Base-by-base conservation (phyloP, 257 asterid genomes). In the Haberlea rhodopensis region DNA sequence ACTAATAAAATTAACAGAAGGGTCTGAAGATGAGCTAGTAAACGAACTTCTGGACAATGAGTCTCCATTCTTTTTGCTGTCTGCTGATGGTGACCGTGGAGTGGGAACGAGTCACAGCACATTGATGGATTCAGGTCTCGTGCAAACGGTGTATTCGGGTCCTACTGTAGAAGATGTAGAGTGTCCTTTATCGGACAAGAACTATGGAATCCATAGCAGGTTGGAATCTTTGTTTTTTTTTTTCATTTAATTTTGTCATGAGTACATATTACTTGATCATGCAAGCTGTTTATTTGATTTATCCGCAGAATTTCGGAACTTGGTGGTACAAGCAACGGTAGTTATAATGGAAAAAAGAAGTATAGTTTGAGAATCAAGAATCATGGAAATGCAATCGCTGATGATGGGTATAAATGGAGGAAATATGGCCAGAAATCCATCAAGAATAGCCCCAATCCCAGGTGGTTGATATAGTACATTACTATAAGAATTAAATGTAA, bases 341-440 rank as follows among this genome's bases (percentile, higher is more conserved):
- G 49, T 40, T 40, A 62, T 63, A 53, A 48, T 67, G 77, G 76
- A 5, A 73, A 77, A 8, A 62, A 63, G 45, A 87, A 80, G 78
- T 92, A 82, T 49, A 87, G 78, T 53, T 53, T 92, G 78, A 87
- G 87, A 67, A 81, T 92, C 63, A 90, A 85, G 86, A 82, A 79
- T 32, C 77, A 87, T 68, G 95, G 83, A 60, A 84, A 55, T 75
- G 88, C 53, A 46, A 75, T 85, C 85, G 87, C 91, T 28, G 97
- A 87, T 76, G 99, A 92, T 73, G 97, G 98, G 28, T 89, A 89
- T 53, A 91, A 89, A 64, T 91, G 97, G 98, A 82, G 99, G 73
- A 92, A 92, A 73, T 92, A 92, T 75, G 99, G 99, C 51, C 99
- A 92, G 72, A 92, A 92, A 78, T 70, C 87, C 16, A 92, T 92